Base-by-base conservation (phyloP, 805 yeast species). In the Cyberlindnera americana region DNA sequence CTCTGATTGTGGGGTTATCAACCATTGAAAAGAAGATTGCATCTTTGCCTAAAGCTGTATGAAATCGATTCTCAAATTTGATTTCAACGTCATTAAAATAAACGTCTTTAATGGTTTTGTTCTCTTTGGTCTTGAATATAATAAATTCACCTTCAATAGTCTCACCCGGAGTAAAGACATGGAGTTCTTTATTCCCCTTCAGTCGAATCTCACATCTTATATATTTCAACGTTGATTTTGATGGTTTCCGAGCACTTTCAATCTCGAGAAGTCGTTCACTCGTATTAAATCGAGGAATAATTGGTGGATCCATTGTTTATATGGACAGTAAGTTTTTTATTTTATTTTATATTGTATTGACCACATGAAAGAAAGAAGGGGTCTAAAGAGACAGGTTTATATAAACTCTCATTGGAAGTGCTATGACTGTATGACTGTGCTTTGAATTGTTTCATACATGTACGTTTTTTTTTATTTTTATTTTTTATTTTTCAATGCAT, bases 1-100 rank as follows among this genome's bases (percentile, higher is more conserved):
- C 26, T 2, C 22, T 31, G 13, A 38, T 7, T 2, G 26, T 6
- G 2, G 55, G 55, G 13, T 33, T 41, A 35, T 49, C 35, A 11
- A 42, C 45, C 55, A 51, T 51, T 6, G 44, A 22, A 43, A 51
- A 51, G 42, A 41, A 47, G 6, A 28, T 13, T 3, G 40, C 26
- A 23, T 38, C 43, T 7, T 16, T 15, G 4, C 41, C 39, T n/a
- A 37, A 19, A 1, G 46, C 33, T 4, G 48, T 44, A 13, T 33
- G 36, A 31, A 49, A 37, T 19, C 37, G 38, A 35, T 45, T 49
- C 29, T 48, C 40, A 14, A 52, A 43, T 24, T 27, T 39, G 35
- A 52, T 50, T 36, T 49, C 49, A 14, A 52, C 29, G 25, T 45
- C 49, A 26, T 50, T 50, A 47, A 50, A 52, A 35, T 37, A 43